Evolutionary conservation across 1,284 basidiomycete species (phyloP).

Genomic region (Cryptococcus maquisensis): DNA sequence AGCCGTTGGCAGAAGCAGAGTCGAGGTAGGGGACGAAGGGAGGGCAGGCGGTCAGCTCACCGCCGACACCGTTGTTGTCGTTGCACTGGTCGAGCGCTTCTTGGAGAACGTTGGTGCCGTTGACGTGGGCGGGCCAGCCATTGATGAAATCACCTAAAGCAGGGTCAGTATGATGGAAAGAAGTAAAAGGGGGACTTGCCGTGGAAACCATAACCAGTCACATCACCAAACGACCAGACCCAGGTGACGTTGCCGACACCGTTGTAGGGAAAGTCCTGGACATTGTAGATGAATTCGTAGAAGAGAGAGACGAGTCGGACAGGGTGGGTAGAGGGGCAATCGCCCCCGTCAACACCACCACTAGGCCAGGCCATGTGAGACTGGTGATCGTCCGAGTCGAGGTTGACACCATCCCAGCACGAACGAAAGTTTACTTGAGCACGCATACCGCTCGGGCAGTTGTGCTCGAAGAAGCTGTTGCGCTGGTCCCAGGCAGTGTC

Average conservation of each 20-base stretch:
- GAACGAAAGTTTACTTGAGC: slow-evolving; percentile 48
- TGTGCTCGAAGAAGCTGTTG: slow-evolving; percentile 42
- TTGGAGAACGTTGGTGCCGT: slow-evolving; percentile 41
- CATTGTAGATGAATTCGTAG: slow-evolving; percentile 44
- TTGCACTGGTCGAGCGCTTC: slow-evolving; percentile 43
- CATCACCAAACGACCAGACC: slow-evolving; percentile 48
- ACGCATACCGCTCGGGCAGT: slow-evolving; percentile 47
- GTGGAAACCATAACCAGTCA: slow-evolving; percentile 46
- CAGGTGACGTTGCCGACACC: slow-evolving; percentile 27
- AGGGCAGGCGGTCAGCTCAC: slow-evolving; percentile 36
- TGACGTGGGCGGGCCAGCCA: slow-evolving; percentile 41
- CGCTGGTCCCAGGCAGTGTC: slow-evolving; percentile 38
- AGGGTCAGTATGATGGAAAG: no score
- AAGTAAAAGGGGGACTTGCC: slow-evolving; percentile 3
- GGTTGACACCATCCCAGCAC: slow-evolving; percentile 52
- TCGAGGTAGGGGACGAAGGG: slow-evolving; percentile 45
- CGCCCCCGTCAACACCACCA: slow-evolving; percentile 46
- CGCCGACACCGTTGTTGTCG: slow-evolving; percentile 42
- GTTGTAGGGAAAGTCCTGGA: slow-evolving; percentile 36
- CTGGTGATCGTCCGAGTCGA: slow-evolving; percentile 49
- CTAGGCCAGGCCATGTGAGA: slow-evolving; percentile 50
- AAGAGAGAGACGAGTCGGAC: slow-evolving; percentile 31
- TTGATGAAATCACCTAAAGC: slow-evolving; percentile 40
- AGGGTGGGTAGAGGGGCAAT: slow-evolving; percentile 46
- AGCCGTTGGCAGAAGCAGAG: slow-evolving; percentile 25